These are phyloP conservation scores for Hanseniaspora singularis DNA, from an alignment of 805 yeast species.

Conservation along the genomic window DNA sequence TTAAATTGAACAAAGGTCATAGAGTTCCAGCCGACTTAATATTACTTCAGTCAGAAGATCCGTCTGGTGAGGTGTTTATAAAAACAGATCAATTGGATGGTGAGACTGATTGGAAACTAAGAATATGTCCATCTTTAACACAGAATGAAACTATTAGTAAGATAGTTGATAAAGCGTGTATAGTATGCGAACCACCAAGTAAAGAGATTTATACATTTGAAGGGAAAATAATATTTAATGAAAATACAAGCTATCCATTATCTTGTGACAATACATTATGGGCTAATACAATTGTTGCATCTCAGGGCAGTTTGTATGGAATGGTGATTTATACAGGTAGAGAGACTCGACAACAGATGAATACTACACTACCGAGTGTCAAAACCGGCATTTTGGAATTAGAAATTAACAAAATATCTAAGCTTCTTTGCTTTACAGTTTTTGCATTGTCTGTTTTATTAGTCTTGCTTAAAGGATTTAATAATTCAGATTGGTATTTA, in stretches of 20 bases:
- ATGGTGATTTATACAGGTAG: slow-evolving; percentile 80
- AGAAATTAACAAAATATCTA: slow-evolving; percentile 80
- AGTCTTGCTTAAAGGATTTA: slow-evolving; percentile 71
- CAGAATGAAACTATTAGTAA: slow-evolving; percentile 47
- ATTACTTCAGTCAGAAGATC: slow-evolving; percentile 68
- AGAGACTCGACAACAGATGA: slow-evolving; percentile 91
- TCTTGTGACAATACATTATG: slow-evolving; percentile 86
- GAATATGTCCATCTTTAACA: slow-evolving; percentile 64
- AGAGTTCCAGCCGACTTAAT: slow-evolving; percentile 92
- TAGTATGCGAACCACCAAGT: slow-evolving; percentile 71
- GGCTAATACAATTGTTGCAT: slow-evolving; percentile 96
- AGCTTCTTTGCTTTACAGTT: slow-evolving; percentile 77
- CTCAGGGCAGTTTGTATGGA: slow-evolving; percentile 75
- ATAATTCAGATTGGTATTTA: slow-evolving; percentile 61
- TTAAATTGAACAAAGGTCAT: slow-evolving; percentile 63
- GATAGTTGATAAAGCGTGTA: slow-evolving; percentile 38
- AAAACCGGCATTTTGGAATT: slow-evolving; percentile 82
- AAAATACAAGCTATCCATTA: slow-evolving; percentile 46
- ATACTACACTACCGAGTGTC: slow-evolving; percentile 76
- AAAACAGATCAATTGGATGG: slow-evolving; percentile 98
- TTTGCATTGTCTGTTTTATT: slow-evolving; percentile 62
- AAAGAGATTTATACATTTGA: slow-evolving; percentile 70
- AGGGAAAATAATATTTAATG: slow-evolving; percentile 58
- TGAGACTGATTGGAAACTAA: slow-evolving; percentile 96
- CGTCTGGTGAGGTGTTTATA: slow-evolving; percentile 77